A percentile compares a stretch with the other conserved stretches of the same genome.
These are phyloP conservation scores for Neobulgaria alba DNA, from an alignment of 2,329 filamentous ascomycete species.

Conservation along the genomic window DNA sequence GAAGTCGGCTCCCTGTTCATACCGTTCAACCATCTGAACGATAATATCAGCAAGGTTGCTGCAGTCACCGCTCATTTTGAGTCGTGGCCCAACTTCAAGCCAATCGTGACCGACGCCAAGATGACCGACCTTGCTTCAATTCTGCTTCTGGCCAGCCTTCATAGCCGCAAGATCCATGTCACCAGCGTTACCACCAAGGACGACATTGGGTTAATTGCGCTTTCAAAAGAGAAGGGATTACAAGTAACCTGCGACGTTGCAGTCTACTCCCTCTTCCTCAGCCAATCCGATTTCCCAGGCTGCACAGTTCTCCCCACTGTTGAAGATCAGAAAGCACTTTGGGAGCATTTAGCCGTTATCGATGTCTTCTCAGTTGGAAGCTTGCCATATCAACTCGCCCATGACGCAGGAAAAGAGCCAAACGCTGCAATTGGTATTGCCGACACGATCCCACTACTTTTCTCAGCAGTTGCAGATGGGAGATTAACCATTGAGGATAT, in stretches of 20 bases:
- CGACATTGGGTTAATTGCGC: constrained; percentile 66
- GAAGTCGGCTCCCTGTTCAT: constrained; percentile 77
- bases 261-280: constrained; percentile 71
- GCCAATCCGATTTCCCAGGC: constrained; percentile 59
- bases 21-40: constrained; percentile 69
- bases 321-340: constrained; percentile 63
- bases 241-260: constrained; percentile 76
- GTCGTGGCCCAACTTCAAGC: constrained; percentile 68
- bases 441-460: constrained; percentile 64
- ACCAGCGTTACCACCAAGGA: constrained; percentile 75
- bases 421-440: constrained; percentile 59
- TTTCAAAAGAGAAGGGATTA: constrained; percentile 74
- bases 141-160: constrained; percentile 66
- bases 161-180: constrained; percentile 70
- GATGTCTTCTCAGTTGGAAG: constrained; percentile 75
- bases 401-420: constrained; percentile 41
- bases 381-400: constrained; percentile 66
- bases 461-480: constrained; percentile 68
- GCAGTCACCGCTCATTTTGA: constrained; percentile 73
- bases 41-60: constrained; percentile 77
- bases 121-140: constrained; percentile 75
- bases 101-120: constrained; percentile 74
- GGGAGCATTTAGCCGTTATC: constrained; percentile 64
- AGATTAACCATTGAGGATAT: constrained; percentile 67
- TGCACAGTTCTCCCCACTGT: constrained; percentile 57